Evolutionary conservation across 2,329 filamentous ascomycete species (phyloP).

Genomic region (Monosporascus sp.): DNA sequence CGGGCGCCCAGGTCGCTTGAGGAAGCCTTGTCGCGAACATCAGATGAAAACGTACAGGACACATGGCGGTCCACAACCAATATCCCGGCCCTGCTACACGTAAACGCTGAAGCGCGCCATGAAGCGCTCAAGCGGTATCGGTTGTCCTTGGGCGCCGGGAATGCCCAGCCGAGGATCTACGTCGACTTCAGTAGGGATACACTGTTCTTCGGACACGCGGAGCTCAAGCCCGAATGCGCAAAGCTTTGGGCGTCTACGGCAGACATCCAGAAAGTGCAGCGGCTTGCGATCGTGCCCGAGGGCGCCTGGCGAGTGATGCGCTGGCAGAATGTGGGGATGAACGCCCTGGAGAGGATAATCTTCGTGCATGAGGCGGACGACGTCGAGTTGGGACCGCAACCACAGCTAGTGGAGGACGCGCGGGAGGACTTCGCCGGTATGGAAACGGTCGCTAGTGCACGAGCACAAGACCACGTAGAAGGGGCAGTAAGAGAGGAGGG

Average conservation of each 20-base stretch:
- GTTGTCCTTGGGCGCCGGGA: slow-evolving; percentile 21
- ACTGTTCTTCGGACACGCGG: slow-evolving; percentile 24
- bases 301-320: slow-evolving; percentile 26
- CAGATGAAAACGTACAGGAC: slow-evolving; percentile 7
- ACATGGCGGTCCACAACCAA: slow-evolving; percentile 26
- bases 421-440: slow-evolving; percentile 9
- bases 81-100: slow-evolving; percentile 27
- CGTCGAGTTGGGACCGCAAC: slow-evolving; percentile 15
- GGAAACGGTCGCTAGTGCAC: slow-evolving; percentile 16
- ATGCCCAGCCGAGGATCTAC: slow-evolving; percentile 21
- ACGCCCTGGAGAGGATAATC: slow-evolving; percentile 24
- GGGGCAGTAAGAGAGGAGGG: slow-evolving; percentile 7
- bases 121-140: slow-evolving; percentile 27
- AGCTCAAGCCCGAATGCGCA: slow-evolving; percentile 22
- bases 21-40: slow-evolving; percentile 12
- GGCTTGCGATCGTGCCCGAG: slow-evolving; percentile 27
- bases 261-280: slow-evolving; percentile 19
- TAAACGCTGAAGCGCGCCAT: slow-evolving; percentile 26
- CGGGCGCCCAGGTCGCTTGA: slow-evolving; percentile 19
- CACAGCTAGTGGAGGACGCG: slow-evolving; percentile 23
- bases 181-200: slow-evolving; percentile 27
- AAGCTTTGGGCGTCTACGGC: slow-evolving; percentile 21
- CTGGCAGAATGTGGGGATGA: slow-evolving; percentile 21
- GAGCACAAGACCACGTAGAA: slow-evolving; percentile 8
- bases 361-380: slow-evolving; percentile 26